Conservation (phyloP, 495 filamentous ascomycete genomes). For the Bombardia bombarda region DNA sequence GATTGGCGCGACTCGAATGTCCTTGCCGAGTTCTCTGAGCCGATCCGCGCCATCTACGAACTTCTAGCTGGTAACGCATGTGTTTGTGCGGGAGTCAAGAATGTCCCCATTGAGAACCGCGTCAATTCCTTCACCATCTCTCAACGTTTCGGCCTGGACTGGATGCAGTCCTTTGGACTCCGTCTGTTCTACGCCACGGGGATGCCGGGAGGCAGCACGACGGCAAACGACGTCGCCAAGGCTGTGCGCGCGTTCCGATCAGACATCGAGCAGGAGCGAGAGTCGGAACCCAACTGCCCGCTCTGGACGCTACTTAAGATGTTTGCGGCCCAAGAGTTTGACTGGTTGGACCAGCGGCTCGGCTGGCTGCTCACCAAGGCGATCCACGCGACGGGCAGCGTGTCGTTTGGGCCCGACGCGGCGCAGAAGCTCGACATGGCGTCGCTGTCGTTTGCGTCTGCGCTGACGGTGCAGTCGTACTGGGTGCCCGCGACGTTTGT, state of each 20-base stretch:
- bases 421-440: constrained; percentile 54
- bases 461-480: constrained; percentile 58
- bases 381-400: constrained; percentile 40
- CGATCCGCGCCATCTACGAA: constrained; percentile 81
- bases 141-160: constrained; percentile 75
- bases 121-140: constrained; percentile 69
- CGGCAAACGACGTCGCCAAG: constrained; percentile 56
- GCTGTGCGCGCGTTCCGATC: constrained; percentile 58
- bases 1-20: constrained; percentile 76
- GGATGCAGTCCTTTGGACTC: constrained; percentile 87
- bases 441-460: constrained; percentile 61
- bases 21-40: constrained; percentile 77
- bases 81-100: constrained; percentile 66
- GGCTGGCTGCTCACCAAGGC: constrained; percentile 70
- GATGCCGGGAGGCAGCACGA: constrained; percentile 47
- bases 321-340: constrained; percentile 54
- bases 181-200: constrained; percentile 81
- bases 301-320: constrained; percentile 80
- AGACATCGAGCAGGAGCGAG: constrained; percentile 56
- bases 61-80: constrained; percentile 79
- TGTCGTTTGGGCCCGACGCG: constrained; percentile 31
- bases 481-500: constrained; percentile 67
- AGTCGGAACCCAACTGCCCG: constrained; percentile 63
- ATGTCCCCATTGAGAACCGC: constrained; percentile 64
- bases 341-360: constrained; percentile 64